phyloP scores from a whole-genome alignment of 108 stramenopile genomes.

The Fragilariopsis cylindrus region DNA sequence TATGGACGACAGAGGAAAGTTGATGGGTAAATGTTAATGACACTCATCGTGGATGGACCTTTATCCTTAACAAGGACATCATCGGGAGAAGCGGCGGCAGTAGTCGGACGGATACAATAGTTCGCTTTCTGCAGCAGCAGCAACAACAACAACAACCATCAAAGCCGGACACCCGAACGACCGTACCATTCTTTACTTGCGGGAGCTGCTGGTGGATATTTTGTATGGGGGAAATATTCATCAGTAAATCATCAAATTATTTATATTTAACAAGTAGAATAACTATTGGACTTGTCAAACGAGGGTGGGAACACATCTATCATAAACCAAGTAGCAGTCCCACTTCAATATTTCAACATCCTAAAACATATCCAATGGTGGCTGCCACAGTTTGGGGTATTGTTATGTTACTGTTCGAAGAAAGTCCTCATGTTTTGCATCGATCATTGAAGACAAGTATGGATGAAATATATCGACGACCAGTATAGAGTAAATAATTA shows the following conservation, averaged over 20 bases:
- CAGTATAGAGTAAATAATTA: slow-evolving; percentile 38
- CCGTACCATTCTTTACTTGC: slow-evolving; percentile 79
- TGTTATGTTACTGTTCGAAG: slow-evolving; percentile 84
- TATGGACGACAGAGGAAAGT: slow-evolving; percentile 12
- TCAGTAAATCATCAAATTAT: slow-evolving; percentile 80
- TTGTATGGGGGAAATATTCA: slow-evolving; percentile 82
- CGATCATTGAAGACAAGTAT: slow-evolving; percentile 75
- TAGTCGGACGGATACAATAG: background rate
- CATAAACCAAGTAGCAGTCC: slow-evolving; percentile 10
- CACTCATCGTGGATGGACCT: slow-evolving; percentile 59
- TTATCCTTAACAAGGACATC: slow-evolving; percentile 1
- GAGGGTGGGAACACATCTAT: slow-evolving; percentile 33
- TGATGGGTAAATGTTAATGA: slow-evolving; percentile 22
- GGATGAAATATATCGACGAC: slow-evolving; percentile 86
- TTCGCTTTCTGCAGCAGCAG: background rate
- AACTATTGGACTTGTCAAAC: slow-evolving; percentile 63
- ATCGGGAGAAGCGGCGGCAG: background rate
- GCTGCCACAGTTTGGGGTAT: slow-evolving; percentile 77
- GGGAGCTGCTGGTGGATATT: slow-evolving; percentile 76
- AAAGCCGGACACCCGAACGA: slow-evolving; percentile 63
- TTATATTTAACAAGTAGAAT: slow-evolving; percentile 84
- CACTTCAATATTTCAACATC: slow-evolving; percentile 42
- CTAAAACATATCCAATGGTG: slow-evolving; percentile 54
- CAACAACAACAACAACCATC: background rate
- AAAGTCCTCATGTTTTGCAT: slow-evolving; percentile 77